Evolutionary conservation across 1,139 yeast genomes (phyloP), one percentile per base, ranked within the genome.

Genomic region (Yamadazyma diddensiae): DNA sequence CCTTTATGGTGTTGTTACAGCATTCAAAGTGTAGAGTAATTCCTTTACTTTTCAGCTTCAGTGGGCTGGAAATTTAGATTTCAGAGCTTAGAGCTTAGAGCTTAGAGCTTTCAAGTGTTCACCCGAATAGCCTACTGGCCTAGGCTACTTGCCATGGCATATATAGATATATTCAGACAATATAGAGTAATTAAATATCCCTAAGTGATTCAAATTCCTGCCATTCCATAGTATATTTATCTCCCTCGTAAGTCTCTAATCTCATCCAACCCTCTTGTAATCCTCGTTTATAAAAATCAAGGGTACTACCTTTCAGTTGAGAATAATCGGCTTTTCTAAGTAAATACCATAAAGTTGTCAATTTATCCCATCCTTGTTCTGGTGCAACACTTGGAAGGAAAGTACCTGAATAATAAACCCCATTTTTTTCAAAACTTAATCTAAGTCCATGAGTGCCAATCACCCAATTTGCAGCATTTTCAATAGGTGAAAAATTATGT

Each of bases 321-420:
- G 43, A 36, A 33, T 50, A 59, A 26, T 55, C 94, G 0, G 95
- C 88, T 53, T 92, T 92, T 23, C 68, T 62, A 4, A 92, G 74
- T 28, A 94, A 67, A 45, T 85, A 73, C 42, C 65, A 66, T 36
- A 90, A 60, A 0, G 98, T 90, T 12, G 83, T 79, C 12, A 62
- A 59, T 49, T 84, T 72, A 45, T 72, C 76, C 97, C 97, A 90
- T 3, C 74, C 78, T 47, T 90, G 95, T 43, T 90, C 97, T n/a
- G 62, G 70, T 11, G 96, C 94, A 1, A 94, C 97, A 28, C 79
- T 83, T 0, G 98, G 98, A 29, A 94, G 59, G 46, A 87, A 92
- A 0, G 98, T 92, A 0, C 97, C 88, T 31, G 82, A 74, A 39
- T 64, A 64, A 7, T 49, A 37, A 16, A 55, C 46, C 15, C 68